Evolutionary conservation across 352 stramenopile genomes (phyloP).

Genomic region (Globisporangium middletonii): DNA sequence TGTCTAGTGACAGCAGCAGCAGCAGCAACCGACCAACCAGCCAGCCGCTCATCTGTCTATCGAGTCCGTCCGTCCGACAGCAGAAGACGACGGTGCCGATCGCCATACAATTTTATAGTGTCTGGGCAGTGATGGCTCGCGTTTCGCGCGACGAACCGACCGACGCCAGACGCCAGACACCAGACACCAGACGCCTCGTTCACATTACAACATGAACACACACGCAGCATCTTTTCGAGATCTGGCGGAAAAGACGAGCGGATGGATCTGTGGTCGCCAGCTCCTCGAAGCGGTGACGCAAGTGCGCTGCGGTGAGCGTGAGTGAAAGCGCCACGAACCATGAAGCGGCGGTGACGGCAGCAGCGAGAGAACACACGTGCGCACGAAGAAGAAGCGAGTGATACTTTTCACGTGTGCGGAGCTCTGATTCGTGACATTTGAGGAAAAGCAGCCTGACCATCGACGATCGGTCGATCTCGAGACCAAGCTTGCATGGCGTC

Average conservation of each 20-base stretch:
- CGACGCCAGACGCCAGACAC: too few species aligned
- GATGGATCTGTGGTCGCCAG: not conserved
- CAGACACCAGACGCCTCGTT: too few species aligned
- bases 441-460: not conserved
- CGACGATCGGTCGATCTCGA: not conserved
- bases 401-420: not conserved
- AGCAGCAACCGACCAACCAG: too few species aligned
- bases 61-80: too few species aligned
- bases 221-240: not conserved
- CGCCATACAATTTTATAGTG: not conserved
- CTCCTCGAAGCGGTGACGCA: not conserved
- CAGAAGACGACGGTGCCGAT: not conserved
- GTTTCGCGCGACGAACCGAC: not conserved
- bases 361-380: not conserved
- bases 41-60: too few species aligned
- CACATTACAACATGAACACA: too few species aligned
- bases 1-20: too few species aligned
- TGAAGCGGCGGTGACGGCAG: not conserved
- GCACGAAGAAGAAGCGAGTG: not conserved
- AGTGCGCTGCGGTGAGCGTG: not conserved
- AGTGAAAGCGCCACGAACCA: constrained; percentile 2
- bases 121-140: not conserved
- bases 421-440: not conserved
- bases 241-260: not conserved
- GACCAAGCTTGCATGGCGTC: not conserved